Evolutionary conservation across 1,284 basidiomycete genomes (phyloP).

Genomic region (Sanguinoderma infundibulare): DNA sequence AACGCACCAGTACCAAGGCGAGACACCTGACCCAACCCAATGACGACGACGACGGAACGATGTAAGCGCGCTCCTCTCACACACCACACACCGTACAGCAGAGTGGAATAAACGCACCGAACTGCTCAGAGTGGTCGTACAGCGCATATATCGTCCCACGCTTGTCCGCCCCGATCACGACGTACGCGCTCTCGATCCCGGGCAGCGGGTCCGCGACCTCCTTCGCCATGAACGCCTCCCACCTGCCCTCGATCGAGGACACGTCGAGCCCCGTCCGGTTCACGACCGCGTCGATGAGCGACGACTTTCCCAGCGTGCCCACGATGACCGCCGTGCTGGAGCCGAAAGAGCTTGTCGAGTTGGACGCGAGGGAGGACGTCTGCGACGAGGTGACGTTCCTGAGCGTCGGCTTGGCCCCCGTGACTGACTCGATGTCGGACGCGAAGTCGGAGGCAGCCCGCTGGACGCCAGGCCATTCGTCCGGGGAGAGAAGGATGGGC

Average conservation of each 20-base stretch:
- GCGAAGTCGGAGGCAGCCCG: slow-evolving; percentile 65
- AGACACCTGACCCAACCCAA: slow-evolving; percentile 60
- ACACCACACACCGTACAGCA: neutral
- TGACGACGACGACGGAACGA: neutral
- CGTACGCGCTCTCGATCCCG: slow-evolving; percentile 62
- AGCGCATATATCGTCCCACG: slow-evolving; percentile 69
- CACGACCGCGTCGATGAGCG: slow-evolving; percentile 59
- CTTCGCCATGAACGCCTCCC: slow-evolving; percentile 63
- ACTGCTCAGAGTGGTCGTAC: slow-evolving; percentile 76
- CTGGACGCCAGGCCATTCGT: slow-evolving; percentile 71
- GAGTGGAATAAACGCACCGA: slow-evolving; percentile 49
- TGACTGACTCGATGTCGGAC: slow-evolving; percentile 64
- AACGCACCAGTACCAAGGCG: slow-evolving; percentile 67
- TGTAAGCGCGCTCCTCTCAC: neutral
- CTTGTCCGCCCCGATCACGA: slow-evolving; percentile 70
- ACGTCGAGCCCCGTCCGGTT: slow-evolving; percentile 58
- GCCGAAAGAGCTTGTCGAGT: slow-evolving; percentile 26
- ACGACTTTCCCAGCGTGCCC: slow-evolving; percentile 68
- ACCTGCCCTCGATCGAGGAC: slow-evolving; percentile 60
- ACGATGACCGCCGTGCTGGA: slow-evolving; percentile 55
- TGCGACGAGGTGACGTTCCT: slow-evolving; percentile 45
- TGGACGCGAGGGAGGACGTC: neutral
- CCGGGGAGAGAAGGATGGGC: slow-evolving; percentile 54
- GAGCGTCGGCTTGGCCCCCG: slow-evolving; percentile 53
- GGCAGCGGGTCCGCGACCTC: slow-evolving; percentile 61